A percentile compares a stretch with the other conserved stretches of the same genome.
These are phyloP conservation scores for Cenchrus purpureus DNA, from an alignment of 176 grass and related monocot genomes.

Conservation along the genomic window DNA sequence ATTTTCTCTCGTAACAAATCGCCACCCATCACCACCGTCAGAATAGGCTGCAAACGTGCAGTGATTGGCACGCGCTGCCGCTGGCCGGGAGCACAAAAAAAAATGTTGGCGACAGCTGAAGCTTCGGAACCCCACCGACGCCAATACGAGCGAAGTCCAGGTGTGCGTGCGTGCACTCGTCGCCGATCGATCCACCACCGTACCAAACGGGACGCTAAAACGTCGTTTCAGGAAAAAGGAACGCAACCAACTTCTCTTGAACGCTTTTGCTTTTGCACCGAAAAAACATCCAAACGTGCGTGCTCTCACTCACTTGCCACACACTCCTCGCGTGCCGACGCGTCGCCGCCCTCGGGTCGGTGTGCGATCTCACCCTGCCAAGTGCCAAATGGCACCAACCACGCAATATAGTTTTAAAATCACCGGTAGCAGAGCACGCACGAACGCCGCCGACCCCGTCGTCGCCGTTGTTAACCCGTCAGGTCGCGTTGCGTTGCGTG, in stretches of 20 bases:
- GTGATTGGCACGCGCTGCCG: background rate
- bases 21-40: too few species aligned
- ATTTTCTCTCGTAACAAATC: too few species aligned
- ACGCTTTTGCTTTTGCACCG: conserved; percentile 25
- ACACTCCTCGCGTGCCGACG: background rate
- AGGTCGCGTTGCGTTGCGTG: background rate
- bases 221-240: background rate
- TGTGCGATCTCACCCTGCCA: background rate
- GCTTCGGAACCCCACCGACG: background rate
- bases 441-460: background rate
- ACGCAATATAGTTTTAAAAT: background rate
- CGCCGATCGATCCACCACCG: too few species aligned
- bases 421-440: background rate
- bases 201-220: conserved; percentile 14
- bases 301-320: background rate
- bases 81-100: too few species aligned
- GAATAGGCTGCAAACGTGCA: too few species aligned
- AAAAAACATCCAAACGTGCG: background rate
- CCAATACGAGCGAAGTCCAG: background rate
- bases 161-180: background rate
- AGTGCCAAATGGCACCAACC: conserved; percentile 41
- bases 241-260: background rate
- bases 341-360: background rate
- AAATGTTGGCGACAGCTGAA: background rate
- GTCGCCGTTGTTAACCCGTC: background rate